Evolutionary conservation across 1,284 basidiomycete species (phyloP), one percentile per base, ranked within the genome.

Genomic region (Austropuccinia psidii): DNA sequence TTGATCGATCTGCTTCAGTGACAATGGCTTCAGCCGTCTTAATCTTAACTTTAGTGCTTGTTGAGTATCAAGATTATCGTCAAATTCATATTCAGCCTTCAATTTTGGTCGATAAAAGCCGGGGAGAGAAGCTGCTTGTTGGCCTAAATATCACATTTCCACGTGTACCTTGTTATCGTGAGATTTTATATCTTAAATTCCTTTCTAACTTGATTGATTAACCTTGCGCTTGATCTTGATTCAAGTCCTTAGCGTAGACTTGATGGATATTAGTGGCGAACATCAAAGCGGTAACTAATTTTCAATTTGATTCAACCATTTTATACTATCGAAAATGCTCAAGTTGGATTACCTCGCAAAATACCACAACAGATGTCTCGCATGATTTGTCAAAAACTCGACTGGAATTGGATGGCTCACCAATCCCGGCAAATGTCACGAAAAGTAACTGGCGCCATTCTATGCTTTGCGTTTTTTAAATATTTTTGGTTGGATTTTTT

Each of bases 251-350:
- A 93, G 91, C 80, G 82, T 98, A 69, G 96, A 98, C 81, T 88
- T 98, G 67, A 96, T 97, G 90, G 96, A 99, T 80, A 96, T 98
- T 76, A 92, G 90, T 73, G 96, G 96, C 33, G 95, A 98, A 83
- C 88, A 90, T 54, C 93, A 96, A 80, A 86, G 89, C 75, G 79
- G 79, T 70, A 49, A 47, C 33, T 19, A 19, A 50, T n/a, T 29
- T 17, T 4, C 24, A 29, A 41, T 79, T 4, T 27, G 4, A 6
- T n/a, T 55, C 17, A 50, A 19, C 9, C 15, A 1, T 8, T 57
- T 1, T 47, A n/a, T n/a, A n/a, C 45, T 17, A 50, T 29, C 19
- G 27, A 15, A 15, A 29, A 4, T 1, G 41, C 13, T 45, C 6
- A 19, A 21, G 4, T 60, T 41, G 7, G 65, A 17, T 55, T 39